These are phyloP conservation scores for Phytopythium sindhum DNA, from an alignment of 352 stramenopile genomes.

Conservation along the genomic window DNA sequence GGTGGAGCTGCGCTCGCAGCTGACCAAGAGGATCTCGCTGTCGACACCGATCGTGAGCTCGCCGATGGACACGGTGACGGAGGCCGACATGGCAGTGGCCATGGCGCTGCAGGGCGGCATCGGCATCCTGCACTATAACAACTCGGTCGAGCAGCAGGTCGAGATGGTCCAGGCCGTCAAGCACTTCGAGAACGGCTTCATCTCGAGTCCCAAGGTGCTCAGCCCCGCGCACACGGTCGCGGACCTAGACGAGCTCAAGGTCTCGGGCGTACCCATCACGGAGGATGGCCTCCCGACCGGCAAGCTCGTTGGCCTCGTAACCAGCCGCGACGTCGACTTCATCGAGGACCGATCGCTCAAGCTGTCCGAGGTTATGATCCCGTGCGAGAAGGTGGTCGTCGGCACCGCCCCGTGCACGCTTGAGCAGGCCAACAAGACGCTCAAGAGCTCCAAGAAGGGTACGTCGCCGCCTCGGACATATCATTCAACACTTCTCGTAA, in stretches of 20 bases:
- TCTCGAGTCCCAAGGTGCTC: slow-evolving; percentile 96
- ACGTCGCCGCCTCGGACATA: background rate
- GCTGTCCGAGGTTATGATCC: slow-evolving; percentile 77
- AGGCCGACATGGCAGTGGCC: slow-evolving; percentile 97
- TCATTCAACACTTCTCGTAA: background rate
- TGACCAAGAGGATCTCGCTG: slow-evolving; percentile 93
- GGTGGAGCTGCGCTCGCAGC: slow-evolving; percentile 88
- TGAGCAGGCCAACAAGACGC: slow-evolving; percentile 94
- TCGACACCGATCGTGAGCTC: slow-evolving; percentile 94
- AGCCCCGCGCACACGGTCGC: slow-evolving; percentile 89
- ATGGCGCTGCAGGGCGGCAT: slow-evolving; percentile 98
- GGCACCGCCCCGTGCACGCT: slow-evolving; percentile 92
- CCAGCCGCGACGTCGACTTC: slow-evolving; percentile 97
- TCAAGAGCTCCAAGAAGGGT: slow-evolving; percentile 97
- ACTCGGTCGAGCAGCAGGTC: slow-evolving; percentile 92
- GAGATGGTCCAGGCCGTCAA: slow-evolving; percentile 92
- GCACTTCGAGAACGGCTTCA: slow-evolving; percentile 99
- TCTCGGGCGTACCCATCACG: slow-evolving; percentile 97
- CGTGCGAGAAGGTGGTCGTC: slow-evolving; percentile 78
- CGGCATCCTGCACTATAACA: slow-evolving; percentile 99
- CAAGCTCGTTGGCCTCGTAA: slow-evolving; percentile 97
- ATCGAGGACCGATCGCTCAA: slow-evolving; percentile 85
- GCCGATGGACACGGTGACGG: slow-evolving; percentile 99
- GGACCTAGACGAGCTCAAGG: slow-evolving; percentile 93
- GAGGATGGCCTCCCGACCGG: slow-evolving; percentile 93